Percentiles rank a stretch among this genome's conserved stretches.
Evolutionary conservation across 2,329 filamentous ascomycete genomes (phyloP).

Genomic region (Botrytis elliptica): DNA sequence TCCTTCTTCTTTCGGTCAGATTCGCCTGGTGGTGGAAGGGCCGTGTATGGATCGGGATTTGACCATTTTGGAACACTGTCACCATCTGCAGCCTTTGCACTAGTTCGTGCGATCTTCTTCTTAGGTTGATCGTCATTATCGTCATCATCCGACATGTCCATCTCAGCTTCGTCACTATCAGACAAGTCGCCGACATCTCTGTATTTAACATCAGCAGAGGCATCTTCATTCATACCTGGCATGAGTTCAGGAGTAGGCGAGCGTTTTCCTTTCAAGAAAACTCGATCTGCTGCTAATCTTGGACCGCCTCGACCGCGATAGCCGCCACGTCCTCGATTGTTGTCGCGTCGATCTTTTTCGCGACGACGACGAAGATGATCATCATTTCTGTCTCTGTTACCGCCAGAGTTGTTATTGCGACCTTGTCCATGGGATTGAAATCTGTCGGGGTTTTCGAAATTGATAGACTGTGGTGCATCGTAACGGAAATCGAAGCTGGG

Average conservation of each 20-base stretch:
- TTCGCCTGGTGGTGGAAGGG: conserved; percentile 76
- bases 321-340: conserved; percentile 29
- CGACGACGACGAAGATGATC: conserved; percentile 5
- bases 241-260: conserved; percentile 41
- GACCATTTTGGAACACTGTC: conserved; percentile 75
- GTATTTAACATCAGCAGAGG: conserved; percentile 47
- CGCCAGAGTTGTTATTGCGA: conserved; percentile 24
- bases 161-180: conserved; percentile 59
- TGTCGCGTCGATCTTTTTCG: conserved; percentile 4
- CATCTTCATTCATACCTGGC: conserved; percentile 39
- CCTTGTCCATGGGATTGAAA: conserved; percentile 32
- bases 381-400: conserved; percentile 17
- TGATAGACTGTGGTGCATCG: conserved; percentile 36
- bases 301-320: conserved; percentile 35
- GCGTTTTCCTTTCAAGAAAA: conserved; percentile 39
- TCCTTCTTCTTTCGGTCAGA: conserved; percentile 74
- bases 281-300: conserved; percentile 38
- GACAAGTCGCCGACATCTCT: conserved; percentile 57
- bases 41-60: conserved; percentile 92
- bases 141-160: conserved; percentile 57
- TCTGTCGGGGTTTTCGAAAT: conserved; percentile 30
- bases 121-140: conserved; percentile 42
- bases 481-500: conserved; percentile 37
- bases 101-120: conserved; percentile 46
- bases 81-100: conserved; percentile 43